phyloP scores from a whole-genome alignment of 441 rosid genomes.

The Hura crepitans region DNA sequence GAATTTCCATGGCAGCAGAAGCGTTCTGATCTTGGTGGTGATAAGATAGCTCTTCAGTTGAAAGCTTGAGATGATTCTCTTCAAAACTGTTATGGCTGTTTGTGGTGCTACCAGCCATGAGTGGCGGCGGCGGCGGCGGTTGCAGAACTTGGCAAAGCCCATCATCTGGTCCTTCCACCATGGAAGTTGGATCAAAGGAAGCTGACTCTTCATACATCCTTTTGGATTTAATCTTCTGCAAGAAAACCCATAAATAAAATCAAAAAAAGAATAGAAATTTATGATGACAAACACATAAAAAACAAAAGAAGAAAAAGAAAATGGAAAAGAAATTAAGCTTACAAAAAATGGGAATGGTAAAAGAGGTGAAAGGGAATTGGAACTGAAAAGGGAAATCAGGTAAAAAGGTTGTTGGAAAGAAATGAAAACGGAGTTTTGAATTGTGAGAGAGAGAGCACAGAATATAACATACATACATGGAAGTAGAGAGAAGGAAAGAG shows the following conservation, averaged over 20 bases:
- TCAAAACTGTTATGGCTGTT: slow-evolving; percentile 30
- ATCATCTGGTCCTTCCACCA: slow-evolving; percentile 31
- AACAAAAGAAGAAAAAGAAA: background rate
- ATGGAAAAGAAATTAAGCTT: background rate
- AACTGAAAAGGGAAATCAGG: background rate
- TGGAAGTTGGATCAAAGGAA: slow-evolving; percentile 40
- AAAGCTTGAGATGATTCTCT: slow-evolving; percentile 32
- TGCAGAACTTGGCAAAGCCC: slow-evolving; percentile 24
- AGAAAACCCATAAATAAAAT: background rate
- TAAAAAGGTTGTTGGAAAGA: no score
- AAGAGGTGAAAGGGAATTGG: background rate
- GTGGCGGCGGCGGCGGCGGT: slow-evolving; percentile 8
- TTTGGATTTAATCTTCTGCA: background rate
- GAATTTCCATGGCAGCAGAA: slow-evolving; percentile 32
- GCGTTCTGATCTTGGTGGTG: slow-evolving; percentile 26
- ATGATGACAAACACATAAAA: no score
- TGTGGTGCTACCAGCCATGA: slow-evolving; percentile 25
- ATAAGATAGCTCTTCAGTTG: slow-evolving; percentile 39
- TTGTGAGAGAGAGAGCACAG: background rate
- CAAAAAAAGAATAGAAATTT: background rate
- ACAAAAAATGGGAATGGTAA: background rate
- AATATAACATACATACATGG: background rate
- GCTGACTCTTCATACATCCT: slow-evolving; percentile 40
- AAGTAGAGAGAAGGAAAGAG: background rate
- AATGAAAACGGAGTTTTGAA: no score